Base-by-base conservation (phyloP, 768 basidiomycete genomes). In the Daedaleopsis sinensis region DNA sequence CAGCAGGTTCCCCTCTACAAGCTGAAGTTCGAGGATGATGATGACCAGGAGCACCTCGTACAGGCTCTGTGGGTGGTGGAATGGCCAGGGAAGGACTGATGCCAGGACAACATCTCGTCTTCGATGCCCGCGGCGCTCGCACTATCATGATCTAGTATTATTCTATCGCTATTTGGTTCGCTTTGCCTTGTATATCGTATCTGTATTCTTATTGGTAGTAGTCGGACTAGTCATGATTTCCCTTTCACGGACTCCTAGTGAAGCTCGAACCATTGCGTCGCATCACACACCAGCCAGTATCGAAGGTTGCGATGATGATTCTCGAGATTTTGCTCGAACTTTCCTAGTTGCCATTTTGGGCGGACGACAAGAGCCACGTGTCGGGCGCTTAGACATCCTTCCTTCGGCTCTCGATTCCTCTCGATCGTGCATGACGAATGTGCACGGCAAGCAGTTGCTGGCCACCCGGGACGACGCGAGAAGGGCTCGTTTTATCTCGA, bases 1-100 rank as follows among this genome's bases (percentile, higher is more conserved):
- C 69, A 68, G 43, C 67, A 68, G 36, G 50, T 52, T 53, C 82
- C 85, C 0, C 76, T 76, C 57, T 94, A 94, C 74, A 89, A 88
- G 72, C 81, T 94, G 24, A 91, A 90, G 69, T 94, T 94, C 64
- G 93, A 94, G 71, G 93, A 94, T 65, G 93, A 94, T 64, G 92
- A 93, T 64, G 88, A 91, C 68, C 90, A 90, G 72, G 88, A 90
- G 61, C 90, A 93, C 67, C 68, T 80, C 38, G 90, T 94, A 23
- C 76, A 83, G n/a, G 89, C 90, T 1, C 85, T 89, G 54, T 87
- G 81, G 82, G 92, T 94, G 9, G 91, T 94, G 32, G 91, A 92
- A 71, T 92, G 88, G 84, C 91, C 91, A 37, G 80, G 82, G n/a
- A 58, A 58, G 39, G 62, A 63, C 35, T 63, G 47, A 59, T 59